Evolutionary conservation across 1,284 basidiomycete genomes (phyloP).

Genomic region (Cutaneotrichosporon sp.): DNA sequence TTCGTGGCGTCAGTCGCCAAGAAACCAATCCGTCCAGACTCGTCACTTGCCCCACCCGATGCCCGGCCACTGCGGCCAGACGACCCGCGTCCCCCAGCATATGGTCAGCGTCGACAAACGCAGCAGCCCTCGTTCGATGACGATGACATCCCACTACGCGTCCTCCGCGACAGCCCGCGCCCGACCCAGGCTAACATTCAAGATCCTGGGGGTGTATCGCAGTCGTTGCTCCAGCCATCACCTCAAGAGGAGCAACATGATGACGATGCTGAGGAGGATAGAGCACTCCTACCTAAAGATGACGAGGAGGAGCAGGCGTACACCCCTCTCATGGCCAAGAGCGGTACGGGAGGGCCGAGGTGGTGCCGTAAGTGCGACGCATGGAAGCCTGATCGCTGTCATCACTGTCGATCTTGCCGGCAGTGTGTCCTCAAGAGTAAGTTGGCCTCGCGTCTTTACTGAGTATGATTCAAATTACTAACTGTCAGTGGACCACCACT

Average conservation of each 20-base stretch:
- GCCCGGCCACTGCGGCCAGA: slow-evolving; percentile 18
- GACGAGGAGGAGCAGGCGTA: slow-evolving; percentile 1
- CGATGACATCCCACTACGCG: slow-evolving; percentile 34
- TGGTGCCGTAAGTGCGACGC: slow-evolving; percentile 47
- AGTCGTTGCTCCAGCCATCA: neutral
- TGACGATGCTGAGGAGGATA: slow-evolving; percentile 5
- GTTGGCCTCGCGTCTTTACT: too few species aligned
- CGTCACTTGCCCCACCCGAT: slow-evolving; percentile 23
- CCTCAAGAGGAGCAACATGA: neutral
- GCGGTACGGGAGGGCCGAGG: slow-evolving; percentile 30
- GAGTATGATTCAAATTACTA: neutral
- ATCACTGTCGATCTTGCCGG: slow-evolving; percentile 73
- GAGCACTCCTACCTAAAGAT: slow-evolving; percentile 7
- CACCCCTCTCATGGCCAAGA: slow-evolving; percentile 32
- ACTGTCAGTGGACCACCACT: slow-evolving; percentile 67
- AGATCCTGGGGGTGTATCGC: too few species aligned
- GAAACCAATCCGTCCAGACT: slow-evolving; percentile 29
- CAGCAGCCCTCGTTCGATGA: slow-evolving; percentile 7
- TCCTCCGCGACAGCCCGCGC: slow-evolving; percentile 20
- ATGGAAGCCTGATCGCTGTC: slow-evolving; percentile 71
- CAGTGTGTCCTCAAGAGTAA: slow-evolving; percentile 79
- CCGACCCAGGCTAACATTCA: neutral
- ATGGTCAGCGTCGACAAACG: neutral
- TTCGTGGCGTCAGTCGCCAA: slow-evolving; percentile 22
- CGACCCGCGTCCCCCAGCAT: slow-evolving; percentile 1